Evolutionary conservation across 2,329 filamentous ascomycete species (phyloP), one percentile per base, ranked within the genome.

Genomic region (Cladophialophora chaetospira): DNA sequence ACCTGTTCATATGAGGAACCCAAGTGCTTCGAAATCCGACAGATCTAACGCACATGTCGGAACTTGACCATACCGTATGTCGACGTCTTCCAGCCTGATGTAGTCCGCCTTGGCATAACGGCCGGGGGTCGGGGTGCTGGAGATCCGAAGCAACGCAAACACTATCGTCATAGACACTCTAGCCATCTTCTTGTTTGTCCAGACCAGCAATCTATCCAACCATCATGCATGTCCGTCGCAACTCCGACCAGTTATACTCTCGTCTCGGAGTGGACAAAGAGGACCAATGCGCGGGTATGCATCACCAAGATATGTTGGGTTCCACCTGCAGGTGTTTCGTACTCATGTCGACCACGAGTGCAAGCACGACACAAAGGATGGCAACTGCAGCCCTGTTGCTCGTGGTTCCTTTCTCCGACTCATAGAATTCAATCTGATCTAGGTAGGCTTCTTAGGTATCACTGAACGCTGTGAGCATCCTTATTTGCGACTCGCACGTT

Each of bases 81-180:
- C n/a, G n/a, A n/a, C 35, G 21, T 38, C 15, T 38, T 17, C 35
- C 8, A 17, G 13, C 11, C 4, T 36, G 33, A 36, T 36, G 4
- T 17, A 8, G 3, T 6, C 36, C 3, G 36, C 36, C 36, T 40
- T 40, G 36, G 36, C 36, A 15, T 8, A 40, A 19, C 9, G n/a
- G 17, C 36, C 36, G 36, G 36, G n/a, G 3, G 23, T 21, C 36
- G 36, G 36, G 15, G 3, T 21, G 36, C 23, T 40, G 36, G 36
- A 40, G 36, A n/a, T 36, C 31, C 26, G 33, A 36, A 26, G 9
- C 31, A 23, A 38, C 19, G 23, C 2, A 15, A 21, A 28, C 5
- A 11, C 25, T 8, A 11, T 49, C 46, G 46, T 49, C 46, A 49
- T 49, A 49, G 31, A 49, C 21, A 33, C 17, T 21, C 23, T 49